Percentiles rank a stretch among this genome's conserved stretches.
These are phyloP conservation scores for Jaapia argillacea DNA, from an alignment of 768 basidiomycete species.

Conservation along the genomic window DNA sequence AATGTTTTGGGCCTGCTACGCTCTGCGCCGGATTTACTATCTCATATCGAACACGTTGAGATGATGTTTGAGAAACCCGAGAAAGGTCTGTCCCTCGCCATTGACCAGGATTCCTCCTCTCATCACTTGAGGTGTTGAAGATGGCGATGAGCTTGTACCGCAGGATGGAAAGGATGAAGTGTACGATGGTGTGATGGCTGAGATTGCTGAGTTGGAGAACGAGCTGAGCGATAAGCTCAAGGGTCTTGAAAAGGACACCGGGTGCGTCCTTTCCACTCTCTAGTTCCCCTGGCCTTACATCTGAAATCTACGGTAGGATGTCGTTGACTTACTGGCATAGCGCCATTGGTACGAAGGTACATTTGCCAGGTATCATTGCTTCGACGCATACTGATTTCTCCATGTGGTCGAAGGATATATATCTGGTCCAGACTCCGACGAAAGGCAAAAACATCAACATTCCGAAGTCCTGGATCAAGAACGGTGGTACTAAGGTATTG, in stretches of 20 bases:
- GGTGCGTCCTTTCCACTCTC: conserved; percentile 30
- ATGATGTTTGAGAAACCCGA: conserved; percentile 57
- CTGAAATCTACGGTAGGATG: conserved; percentile 26
- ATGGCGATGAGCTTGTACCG: conserved; percentile 57
- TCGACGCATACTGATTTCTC: too few relatives aligned
- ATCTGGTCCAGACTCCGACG: conserved; percentile 67
- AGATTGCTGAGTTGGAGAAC: conserved; percentile 62
- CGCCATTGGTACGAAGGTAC: conserved; percentile 70
- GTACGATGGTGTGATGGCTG: conserved; percentile 69
- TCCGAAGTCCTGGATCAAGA: conserved; percentile 82
- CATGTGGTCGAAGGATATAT: conserved; percentile 60
- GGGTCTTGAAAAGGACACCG: conserved; percentile 54
- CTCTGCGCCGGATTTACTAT: conserved; percentile 69
- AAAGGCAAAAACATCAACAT: conserved; percentile 49
- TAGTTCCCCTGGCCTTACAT: conserved; percentile 1
- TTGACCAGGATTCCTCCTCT: not conserved
- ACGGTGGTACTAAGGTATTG: conserved; percentile 66
- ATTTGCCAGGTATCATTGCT: too few relatives aligned
- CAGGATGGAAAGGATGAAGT: conserved; percentile 76
- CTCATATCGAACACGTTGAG: conserved; percentile 64
- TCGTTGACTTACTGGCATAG: conserved; percentile 66
- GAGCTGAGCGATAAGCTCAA: conserved; percentile 60
- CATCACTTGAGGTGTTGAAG: not conserved
- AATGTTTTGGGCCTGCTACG: conserved; percentile 69
- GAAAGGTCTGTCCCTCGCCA: conserved; percentile 34